These are phyloP conservation scores for Alternaria angustiovoidea DNA, from an alignment of 2,329 filamentous ascomycete genomes.

Conservation along the genomic window DNA sequence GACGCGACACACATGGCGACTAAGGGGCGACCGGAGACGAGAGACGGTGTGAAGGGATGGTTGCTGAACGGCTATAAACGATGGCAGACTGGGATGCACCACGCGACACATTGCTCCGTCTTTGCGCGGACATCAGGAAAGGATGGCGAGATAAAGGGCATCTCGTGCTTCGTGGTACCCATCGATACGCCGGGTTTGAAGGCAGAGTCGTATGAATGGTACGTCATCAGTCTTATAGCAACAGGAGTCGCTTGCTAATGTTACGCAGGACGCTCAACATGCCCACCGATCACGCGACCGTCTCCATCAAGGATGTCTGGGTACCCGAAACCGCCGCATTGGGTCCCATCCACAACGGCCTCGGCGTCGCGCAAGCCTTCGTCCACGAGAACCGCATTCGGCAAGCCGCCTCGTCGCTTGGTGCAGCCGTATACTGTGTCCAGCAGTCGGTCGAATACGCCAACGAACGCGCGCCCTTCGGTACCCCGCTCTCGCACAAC, in stretches of 20 bases:
- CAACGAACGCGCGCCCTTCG: conserved; percentile 63
- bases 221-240: not conserved
- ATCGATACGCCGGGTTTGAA: conserved; percentile 60
- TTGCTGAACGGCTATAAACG: conserved; percentile 67
- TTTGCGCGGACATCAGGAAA: conserved; percentile 67
- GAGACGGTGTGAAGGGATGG: conserved; percentile 58
- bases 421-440: conserved; percentile 68
- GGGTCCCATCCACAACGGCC: conserved; percentile 61
- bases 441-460: conserved; percentile 66
- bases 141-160: conserved; percentile 63
- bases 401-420: conserved; percentile 68
- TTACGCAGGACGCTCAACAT: conserved; percentile 67
- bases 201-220: conserved; percentile 67
- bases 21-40: conserved; percentile 55
- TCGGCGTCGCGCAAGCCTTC: conserved; percentile 70
- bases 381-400: conserved; percentile 72
- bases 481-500: conserved; percentile 64
- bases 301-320: conserved; percentile 65
- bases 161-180: conserved; percentile 69
- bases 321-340: conserved; percentile 63
- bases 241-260: conserved; percentile 7
- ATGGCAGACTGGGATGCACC: conserved; percentile 72
- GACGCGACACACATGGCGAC: conserved; percentile 71
- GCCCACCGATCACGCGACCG: conserved; percentile 71
- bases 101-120: conserved; percentile 68